Base-by-base conservation (phyloP, 2,329 filamentous ascomycete species). In the Coniochaeta pulveracea region DNA sequence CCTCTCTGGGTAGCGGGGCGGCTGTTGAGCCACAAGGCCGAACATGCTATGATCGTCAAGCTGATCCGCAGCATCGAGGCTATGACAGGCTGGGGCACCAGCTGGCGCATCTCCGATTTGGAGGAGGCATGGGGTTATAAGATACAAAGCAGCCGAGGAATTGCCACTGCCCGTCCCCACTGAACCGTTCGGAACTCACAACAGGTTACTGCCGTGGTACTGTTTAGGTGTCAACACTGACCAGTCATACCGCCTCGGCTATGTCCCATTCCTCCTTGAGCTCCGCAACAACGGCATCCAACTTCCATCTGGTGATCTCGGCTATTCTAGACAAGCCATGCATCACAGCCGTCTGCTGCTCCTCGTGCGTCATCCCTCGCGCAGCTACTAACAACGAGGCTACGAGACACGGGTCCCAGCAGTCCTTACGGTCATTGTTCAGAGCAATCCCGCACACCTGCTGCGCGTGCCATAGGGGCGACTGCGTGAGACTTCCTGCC, bases 1-100 rank as follows among this genome's bases (percentile, higher is more conserved):
- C 69, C 69, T 1, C 51, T 74, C 1, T 73, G 66, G 62, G 56
- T 75, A 10, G 70, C 71, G 1, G 71, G 68, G 0, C 56, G 61
- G 22, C 48, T 72, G 1, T 56, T 75, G 26, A 72, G 63, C 34
- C 69, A 75, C 48, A 54, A 50, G 19, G 52, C 54, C 4, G 59
- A 66, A 38, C 61, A 45, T 26, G 38, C 50, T 10, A 40, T 55
- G 9, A 38, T 66, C 7, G 49, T 58, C 11, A 56, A 58, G 34
- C 51, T 66, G 4, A 65, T 72, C 26, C 57, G 57, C 11, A 58
- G 55, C 26, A 72, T 72, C 35, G 67, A 72, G 41, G 47, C 54
- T 5, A 55, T 60, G 39, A 72, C 64, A 1, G 68, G 69, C 5
- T 72, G 69, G 69, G 65, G 59, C 15, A 59, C 63, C 2, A 58